A percentile compares a stretch with the other conserved stretches of the same genome.
These are phyloP conservation scores for Agapanthus africanus DNA, from an alignment of 106 monocot species.

Conservation along the genomic window DNA sequence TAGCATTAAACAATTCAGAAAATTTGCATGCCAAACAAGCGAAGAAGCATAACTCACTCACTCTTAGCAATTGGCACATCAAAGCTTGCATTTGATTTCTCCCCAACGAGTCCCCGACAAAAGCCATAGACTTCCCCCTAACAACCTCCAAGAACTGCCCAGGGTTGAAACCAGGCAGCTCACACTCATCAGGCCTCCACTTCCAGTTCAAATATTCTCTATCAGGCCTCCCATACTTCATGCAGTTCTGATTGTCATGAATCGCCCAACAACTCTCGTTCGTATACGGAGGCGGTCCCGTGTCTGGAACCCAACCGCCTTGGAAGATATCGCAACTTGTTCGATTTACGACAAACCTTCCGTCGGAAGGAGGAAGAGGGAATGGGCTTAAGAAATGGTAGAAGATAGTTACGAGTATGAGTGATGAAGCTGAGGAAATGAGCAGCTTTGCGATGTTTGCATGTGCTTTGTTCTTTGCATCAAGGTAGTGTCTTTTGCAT, in stretches of 20 bases:
- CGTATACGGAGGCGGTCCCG: neutral
- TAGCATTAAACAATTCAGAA: too few relatives aligned
- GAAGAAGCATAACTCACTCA: too few relatives aligned
- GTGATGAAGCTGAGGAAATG: too few relatives aligned
- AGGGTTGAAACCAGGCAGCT: constrained; percentile 18
- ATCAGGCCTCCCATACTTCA: constrained; percentile 3
- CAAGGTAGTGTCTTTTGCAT: too few relatives aligned
- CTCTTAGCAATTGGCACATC: constrained; percentile 13
- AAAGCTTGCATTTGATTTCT: constrained; percentile 22
- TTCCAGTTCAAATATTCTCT: constrained; percentile 15
- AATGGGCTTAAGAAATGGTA: too few relatives aligned
- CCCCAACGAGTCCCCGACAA: constrained; percentile 20
- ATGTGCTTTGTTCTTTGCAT: too few relatives aligned
- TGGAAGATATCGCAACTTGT: constrained; percentile 10
- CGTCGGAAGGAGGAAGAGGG: too few relatives aligned
- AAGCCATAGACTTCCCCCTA: constrained; percentile 12
- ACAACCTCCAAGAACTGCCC: constrained; percentile 14
- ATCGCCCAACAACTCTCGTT: constrained; percentile 1
- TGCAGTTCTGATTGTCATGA: neutral
- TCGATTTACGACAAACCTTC: too few relatives aligned
- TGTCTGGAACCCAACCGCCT: neutral
- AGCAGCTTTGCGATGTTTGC: too few relatives aligned
- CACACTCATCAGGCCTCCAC: constrained; percentile 14
- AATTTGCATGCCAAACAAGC: too few relatives aligned
- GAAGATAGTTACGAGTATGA: too few relatives aligned